phyloP scores from a whole-genome alignment of 768 basidiomycete genomes.

The Trametes meyenii region DNA sequence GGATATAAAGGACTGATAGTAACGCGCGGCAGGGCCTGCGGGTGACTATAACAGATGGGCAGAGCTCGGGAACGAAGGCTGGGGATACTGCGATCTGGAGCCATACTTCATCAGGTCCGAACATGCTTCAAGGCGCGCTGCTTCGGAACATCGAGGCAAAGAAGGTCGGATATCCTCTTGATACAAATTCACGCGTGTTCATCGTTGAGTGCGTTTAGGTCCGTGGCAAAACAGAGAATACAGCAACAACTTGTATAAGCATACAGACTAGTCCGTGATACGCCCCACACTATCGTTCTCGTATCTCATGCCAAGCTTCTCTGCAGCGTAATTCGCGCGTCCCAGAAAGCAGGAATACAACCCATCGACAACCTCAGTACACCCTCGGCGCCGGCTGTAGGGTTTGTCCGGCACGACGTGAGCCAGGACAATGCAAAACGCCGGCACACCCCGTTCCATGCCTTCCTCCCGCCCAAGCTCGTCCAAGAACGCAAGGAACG shows the following conservation, averaged over 20 bases:
- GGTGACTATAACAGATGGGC: constrained; percentile 38
- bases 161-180: background rate
- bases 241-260: constrained; percentile 6
- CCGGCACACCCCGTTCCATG: constrained; percentile 25
- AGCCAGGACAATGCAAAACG: constrained; percentile 20
- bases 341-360: constrained; percentile 20
- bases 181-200: background rate
- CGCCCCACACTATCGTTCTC: background rate
- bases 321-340: constrained; percentile 16
- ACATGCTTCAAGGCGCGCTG: constrained; percentile 1
- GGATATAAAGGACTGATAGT: background rate
- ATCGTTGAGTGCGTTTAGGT: background rate
- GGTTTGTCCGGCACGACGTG: constrained; percentile 22
- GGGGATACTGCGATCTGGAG: constrained; percentile 39
- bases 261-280: constrained; percentile 5
- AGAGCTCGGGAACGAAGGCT: constrained; percentile 35
- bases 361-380: constrained; percentile 23
- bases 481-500: constrained; percentile 6
- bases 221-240: constrained; percentile 20
- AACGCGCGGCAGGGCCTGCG: constrained; percentile 11
- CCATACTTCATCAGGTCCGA: constrained; percentile 42
- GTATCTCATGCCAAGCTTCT: background rate
- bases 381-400: constrained; percentile 19
- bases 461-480: constrained; percentile 23
- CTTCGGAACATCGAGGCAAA: constrained; percentile 3